Evolutionary conservation across 1,284 basidiomycete genomes (phyloP).

Genomic region (Sparassis latifolia): DNA sequence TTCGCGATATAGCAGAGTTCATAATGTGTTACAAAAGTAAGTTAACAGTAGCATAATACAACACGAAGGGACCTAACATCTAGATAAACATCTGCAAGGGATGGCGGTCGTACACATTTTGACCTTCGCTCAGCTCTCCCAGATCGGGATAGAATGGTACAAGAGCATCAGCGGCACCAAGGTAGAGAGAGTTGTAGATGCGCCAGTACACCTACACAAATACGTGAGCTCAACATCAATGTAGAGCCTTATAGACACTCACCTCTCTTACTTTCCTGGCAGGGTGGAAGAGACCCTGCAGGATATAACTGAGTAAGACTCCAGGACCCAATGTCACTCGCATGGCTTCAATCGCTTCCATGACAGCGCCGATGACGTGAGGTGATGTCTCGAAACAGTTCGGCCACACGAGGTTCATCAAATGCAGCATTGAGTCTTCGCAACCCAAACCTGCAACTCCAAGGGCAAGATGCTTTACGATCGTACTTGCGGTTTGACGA

Average conservation of each 20-base stretch:
- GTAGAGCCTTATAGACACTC: slow-evolving; percentile 8
- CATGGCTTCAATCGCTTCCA: slow-evolving; percentile 97
- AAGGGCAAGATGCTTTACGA: slow-evolving; percentile 96
- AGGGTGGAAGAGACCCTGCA: slow-evolving; percentile 94
- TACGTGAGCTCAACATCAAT: neutral
- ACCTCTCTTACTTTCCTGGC: slow-evolving; percentile 95
- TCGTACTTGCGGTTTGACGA: slow-evolving; percentile 97
- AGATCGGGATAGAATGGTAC: slow-evolving; percentile 95
- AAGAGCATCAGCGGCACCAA: slow-evolving; percentile 84
- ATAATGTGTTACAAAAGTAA: too few relatives aligned
- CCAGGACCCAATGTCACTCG: slow-evolving; percentile 93
- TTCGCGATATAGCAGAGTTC: too few relatives aligned
- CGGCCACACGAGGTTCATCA: slow-evolving; percentile 99
- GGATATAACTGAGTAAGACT: slow-evolving; percentile 81
- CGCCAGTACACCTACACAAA: slow-evolving; percentile 70
- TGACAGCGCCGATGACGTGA: slow-evolving; percentile 95
- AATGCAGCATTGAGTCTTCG: slow-evolving; percentile 95
- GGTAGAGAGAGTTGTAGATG: slow-evolving; percentile 86
- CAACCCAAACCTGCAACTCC: slow-evolving; percentile 96
- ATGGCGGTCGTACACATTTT: slow-evolving; percentile 85
- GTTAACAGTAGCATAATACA: slow-evolving; percentile 1
- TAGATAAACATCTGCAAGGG: slow-evolving; percentile 79
- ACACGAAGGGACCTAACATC: slow-evolving; percentile 14
- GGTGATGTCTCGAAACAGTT: slow-evolving; percentile 98
- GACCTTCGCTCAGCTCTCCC: slow-evolving; percentile 79